phyloP scores from a whole-genome alignment of 495 filamentous ascomycete species.

The Penicillium crystallinum region DNA sequence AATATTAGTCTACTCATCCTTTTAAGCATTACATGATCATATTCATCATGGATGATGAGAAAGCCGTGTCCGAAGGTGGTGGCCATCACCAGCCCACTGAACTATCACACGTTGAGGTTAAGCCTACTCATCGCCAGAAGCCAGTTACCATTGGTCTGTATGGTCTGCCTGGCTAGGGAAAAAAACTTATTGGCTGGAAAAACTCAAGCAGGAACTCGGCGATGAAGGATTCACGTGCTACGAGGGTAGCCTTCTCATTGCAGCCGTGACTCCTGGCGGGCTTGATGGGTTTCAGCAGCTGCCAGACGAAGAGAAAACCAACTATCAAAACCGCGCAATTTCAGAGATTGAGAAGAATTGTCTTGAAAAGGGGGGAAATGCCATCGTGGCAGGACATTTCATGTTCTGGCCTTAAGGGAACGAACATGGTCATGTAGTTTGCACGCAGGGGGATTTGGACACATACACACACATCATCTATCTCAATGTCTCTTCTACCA shows the following conservation, averaged over 20 bases:
- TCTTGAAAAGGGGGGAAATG: conserved; percentile 29
- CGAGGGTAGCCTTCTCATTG: conserved; percentile 52
- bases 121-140: background rate
- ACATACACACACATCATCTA: conserved; percentile 60
- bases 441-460: conserved; percentile 44
- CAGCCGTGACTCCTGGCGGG: conserved; percentile 42
- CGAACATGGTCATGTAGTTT: conserved; percentile 25
- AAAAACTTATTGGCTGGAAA: conserved; percentile 47
- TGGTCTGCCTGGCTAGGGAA: conserved; percentile 58
- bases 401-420: conserved; percentile 53
- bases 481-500: conserved; percentile 39
- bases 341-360: conserved; percentile 39
- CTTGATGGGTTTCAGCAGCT: conserved; percentile 47
- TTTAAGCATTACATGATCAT: too few species aligned
- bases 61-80: background rate
- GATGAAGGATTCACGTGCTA: conserved; percentile 42
- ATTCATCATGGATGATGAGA: background rate
- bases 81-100: background rate
- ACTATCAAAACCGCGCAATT: conserved; percentile 47
- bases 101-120: too few species aligned
- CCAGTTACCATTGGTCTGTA: conserved; percentile 54
- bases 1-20: background rate
- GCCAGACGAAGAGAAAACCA: conserved; percentile 32
- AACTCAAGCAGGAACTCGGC: conserved; percentile 35
- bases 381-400: conserved; percentile 55